Conservation (phyloP, 2,329 filamentous ascomycete species). For the Calonectria henricotiae region DNA sequence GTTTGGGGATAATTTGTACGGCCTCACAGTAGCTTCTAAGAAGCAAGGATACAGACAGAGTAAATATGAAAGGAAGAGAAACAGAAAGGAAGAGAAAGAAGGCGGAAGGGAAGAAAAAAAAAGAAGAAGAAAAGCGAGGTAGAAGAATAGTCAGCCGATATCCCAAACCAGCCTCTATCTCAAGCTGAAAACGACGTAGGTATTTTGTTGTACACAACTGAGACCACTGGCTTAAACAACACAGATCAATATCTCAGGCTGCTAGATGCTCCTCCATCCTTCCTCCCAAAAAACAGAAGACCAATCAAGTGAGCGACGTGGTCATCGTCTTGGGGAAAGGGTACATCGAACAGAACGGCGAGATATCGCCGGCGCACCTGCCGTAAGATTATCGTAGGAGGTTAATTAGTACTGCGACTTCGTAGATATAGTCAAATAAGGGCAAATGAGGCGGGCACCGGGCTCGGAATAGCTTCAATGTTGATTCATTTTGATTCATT, state of each 20-base stretch:
- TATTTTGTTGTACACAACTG: slow-evolving; percentile 33
- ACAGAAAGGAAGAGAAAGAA: background rate
- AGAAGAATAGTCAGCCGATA: slow-evolving; percentile 8
- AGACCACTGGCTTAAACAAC: background rate
- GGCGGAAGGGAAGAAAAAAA: background rate
- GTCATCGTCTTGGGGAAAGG: slow-evolving; percentile 18
- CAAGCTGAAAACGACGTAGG: slow-evolving; percentile 20
- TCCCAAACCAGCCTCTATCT: slow-evolving; percentile 30
- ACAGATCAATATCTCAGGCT: slow-evolving; percentile 7
- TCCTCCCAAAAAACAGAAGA: background rate
- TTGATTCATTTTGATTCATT: slow-evolving; percentile 39
- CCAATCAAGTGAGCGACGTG: slow-evolving; percentile 9
- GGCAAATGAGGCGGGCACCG: slow-evolving; percentile 13
- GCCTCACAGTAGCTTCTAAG: background rate
- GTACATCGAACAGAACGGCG: slow-evolving; percentile 3
- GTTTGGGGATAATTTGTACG: slow-evolving; percentile 2
- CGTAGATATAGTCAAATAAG: background rate
- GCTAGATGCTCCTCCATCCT: slow-evolving; percentile 23
- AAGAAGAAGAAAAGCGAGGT: background rate
- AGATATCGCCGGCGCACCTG: background rate
- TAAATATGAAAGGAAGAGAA: background rate
- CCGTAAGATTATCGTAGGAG: background rate
- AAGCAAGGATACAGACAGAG: background rate
- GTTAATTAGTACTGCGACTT: background rate
- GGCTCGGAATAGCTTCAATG: slow-evolving; percentile 42